Evolutionary conservation across 108 stramenopile species (phyloP).

Genomic region (Pseudonitzschia multistriata): DNA sequence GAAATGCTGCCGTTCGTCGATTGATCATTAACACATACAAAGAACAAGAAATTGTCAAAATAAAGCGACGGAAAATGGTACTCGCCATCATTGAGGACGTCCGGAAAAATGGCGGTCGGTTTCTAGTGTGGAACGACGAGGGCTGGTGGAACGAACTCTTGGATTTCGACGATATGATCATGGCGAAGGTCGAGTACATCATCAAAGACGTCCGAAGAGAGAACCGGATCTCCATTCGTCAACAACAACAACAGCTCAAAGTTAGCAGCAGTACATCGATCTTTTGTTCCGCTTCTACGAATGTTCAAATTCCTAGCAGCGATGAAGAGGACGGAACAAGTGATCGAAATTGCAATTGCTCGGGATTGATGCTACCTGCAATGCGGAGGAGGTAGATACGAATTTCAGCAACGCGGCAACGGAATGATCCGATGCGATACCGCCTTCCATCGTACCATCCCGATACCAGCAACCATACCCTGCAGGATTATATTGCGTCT

Average conservation of each 20-base stretch:
- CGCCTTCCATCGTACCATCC: no score
- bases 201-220: not conserved
- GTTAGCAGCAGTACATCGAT: not conserved
- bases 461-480: no score
- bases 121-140: conserved; percentile 10
- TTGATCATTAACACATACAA: not conserved
- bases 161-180: no score
- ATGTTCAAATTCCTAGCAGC: no score
- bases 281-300: not conserved
- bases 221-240: not conserved
- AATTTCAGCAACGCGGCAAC: no score
- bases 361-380: no score
- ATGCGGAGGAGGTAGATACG: no score
- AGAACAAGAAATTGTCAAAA: not conserved
- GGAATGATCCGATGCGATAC: no score
- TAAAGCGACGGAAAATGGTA: not conserved
- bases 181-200: not conserved
- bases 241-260: conserved; percentile 4
- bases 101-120: not conserved
- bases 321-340: no score
- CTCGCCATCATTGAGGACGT: not conserved
- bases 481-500: no score
- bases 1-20: not conserved
- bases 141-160: conserved; percentile 10
- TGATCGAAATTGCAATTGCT: no score